Evolutionary conservation across 768 basidiomycete species (phyloP).

Genomic region (Mycena floridula): DNA sequence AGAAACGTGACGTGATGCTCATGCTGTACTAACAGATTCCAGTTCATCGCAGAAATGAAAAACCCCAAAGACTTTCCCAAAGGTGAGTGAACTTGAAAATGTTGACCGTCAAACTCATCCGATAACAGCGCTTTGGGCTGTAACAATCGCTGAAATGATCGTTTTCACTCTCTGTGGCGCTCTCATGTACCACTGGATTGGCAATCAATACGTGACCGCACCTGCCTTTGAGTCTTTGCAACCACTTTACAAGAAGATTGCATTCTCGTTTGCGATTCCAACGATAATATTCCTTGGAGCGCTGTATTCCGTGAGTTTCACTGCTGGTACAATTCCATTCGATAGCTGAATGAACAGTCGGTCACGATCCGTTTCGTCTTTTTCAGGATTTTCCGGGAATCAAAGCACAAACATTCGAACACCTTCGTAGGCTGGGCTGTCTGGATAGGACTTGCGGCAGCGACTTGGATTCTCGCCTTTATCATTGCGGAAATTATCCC

Average conservation of each 20-base stretch:
- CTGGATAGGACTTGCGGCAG: constrained; percentile 25
- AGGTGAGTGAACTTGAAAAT: constrained; percentile 14
- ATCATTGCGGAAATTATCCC: constrained; percentile 28
- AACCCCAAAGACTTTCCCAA: constrained; percentile 41
- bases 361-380: constrained; percentile 39
- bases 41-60: constrained; percentile 43
- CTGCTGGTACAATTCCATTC: neutral
- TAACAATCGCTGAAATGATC: constrained; percentile 36
- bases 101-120: no score
- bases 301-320: constrained; percentile 30
- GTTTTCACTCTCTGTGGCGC: constrained; percentile 38
- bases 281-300: constrained; percentile 40
- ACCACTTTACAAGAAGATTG: constrained; percentile 31
- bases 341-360: constrained; percentile 19
- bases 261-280: constrained; percentile 40
- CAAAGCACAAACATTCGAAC: constrained; percentile 30
- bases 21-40: neutral
- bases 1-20: no score
- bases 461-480: constrained; percentile 27
- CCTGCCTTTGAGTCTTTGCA: constrained; percentile 37
- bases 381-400: constrained; percentile 35
- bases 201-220: constrained; percentile 37
- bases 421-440: constrained; percentile 23
- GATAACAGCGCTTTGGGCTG: constrained; percentile 31
- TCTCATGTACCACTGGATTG: constrained; percentile 34